These are phyloP conservation scores for Blastobotrys mokoenaii DNA, from an alignment of 805 yeast genomes.

Conservation along the genomic window DNA sequence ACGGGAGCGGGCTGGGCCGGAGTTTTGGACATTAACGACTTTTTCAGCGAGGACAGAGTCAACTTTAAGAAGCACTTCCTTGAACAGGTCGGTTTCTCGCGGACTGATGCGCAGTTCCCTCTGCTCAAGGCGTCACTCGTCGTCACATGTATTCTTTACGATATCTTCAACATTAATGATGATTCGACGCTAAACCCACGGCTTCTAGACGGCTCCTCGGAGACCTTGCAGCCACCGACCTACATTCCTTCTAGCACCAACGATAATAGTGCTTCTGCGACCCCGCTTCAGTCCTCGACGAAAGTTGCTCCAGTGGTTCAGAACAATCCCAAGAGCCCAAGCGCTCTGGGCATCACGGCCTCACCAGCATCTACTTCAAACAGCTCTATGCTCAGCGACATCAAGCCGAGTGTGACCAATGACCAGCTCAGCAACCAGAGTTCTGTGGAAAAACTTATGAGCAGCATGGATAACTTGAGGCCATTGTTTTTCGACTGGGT, in stretches of 20 bases:
- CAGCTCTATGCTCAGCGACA: background rate
- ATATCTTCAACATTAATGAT: conserved; percentile 9
- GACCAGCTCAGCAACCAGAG: conserved; percentile 1
- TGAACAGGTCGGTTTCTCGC: conserved; percentile 19
- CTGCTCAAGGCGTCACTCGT: conserved; percentile 17
- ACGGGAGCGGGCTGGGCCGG: conserved; percentile 16
- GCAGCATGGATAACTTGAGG: conserved; percentile 15
- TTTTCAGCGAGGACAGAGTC: conserved; percentile 15
- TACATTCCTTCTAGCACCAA: conserved; percentile 5
- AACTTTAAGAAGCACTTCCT: conserved; percentile 16
- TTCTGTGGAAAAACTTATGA: conserved; percentile 12
- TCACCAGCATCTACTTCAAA: background rate
- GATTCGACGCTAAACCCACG: conserved; percentile 2
- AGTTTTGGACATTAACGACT: conserved; percentile 20
- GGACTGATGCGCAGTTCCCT: conserved; percentile 16
- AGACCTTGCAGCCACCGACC: conserved; percentile 13
- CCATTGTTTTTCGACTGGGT: conserved; percentile 36
- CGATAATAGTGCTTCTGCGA: background rate
- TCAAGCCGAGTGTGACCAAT: background rate
- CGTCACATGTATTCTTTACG: conserved; percentile 15
- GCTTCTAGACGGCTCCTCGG: conserved; percentile 10
- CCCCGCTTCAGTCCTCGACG: too few species aligned
- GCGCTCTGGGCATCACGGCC: background rate
- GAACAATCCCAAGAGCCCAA: conserved; percentile 2
- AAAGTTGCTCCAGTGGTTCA: too few species aligned